Evolutionary conservation across 176 grass and related monocot species (phyloP), one percentile per base, ranked within the genome.

Genomic region (Otatea glauca): DNA sequence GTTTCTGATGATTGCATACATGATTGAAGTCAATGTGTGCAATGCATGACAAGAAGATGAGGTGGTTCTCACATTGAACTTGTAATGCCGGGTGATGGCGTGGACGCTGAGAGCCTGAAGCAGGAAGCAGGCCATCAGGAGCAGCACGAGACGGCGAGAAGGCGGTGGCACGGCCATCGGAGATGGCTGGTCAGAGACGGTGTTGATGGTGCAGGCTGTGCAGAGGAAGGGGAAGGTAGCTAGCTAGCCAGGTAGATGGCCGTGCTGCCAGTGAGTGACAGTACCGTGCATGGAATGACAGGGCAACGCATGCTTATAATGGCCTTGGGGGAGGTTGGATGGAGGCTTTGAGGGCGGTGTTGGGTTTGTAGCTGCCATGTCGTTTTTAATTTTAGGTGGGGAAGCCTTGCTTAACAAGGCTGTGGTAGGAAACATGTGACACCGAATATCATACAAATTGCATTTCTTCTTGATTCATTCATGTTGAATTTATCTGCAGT

Each of bases 361-460:
- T 86, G 42, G 58, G 61, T 72, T 86, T 94, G 59, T 84, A 96
- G 93, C 80, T 96, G 90, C 84, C 76, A 80, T 65, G 91, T 95
- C 93, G 86, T 85, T 95, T 86, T 96, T 56, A 77, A 87, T 72
- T 89, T 80, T 93, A 93, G 91, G 88, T 96, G 78, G 81, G 85
- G 56, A 58, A 91, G 56, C 81, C 86, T 92, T 96, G 80, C 74
- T 78, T 37, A 76, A 72, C 88, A 92, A 89, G 93, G 86, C 50
- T 77, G 81, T 61, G 89, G 79, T 78, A 88, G 74, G 77, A 92
- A 88, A 42, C 18, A 20, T 65, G 76, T 60, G 25, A 60, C 58
- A 60, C n/a, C 56, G 5, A 21, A 24, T 11, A 1, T 11, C 56
- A 60, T 11, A 11, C 62, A 5, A 12, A 77, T 23, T 39, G 20